Evolutionary conservation across 768 basidiomycete genomes (phyloP), one percentile per base, ranked within the genome.

Genomic region (Mycena maculata): DNA sequence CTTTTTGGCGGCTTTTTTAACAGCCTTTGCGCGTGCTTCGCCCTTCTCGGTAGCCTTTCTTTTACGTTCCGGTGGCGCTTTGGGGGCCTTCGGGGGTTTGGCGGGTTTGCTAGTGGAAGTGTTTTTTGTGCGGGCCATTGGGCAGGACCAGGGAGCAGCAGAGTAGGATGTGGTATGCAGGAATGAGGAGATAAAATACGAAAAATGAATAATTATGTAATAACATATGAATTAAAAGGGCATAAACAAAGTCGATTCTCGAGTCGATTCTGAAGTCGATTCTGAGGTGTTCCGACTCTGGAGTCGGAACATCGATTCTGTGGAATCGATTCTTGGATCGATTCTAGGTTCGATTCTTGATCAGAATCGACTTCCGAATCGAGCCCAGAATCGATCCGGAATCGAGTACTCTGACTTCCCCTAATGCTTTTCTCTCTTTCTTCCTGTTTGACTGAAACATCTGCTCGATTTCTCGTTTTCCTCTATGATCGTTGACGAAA

Each of bases 351-450:
- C 55, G 55, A 56, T 27, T 27, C 55, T 42, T 28, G 28, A 39
- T 41, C 33, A 39, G 53, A 25, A 39, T 39, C 53, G 52, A n/a
- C 20, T 20, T 23, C n/a, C 33, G 52, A 36, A 41, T 56, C 55
- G 39, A 28, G 27, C 13, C n/a, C 33, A 36, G 33, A 36, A 36
- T 36, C 33, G 33, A 36, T 6, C 33, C 16, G 2, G 54, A 39
- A 39, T 56, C 55, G 41, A 9, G 38, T 4, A 58, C 42, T 58
- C 56, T 58, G 56, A 58, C 44, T 58, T 47, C 56, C 56, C 56
- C 56, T 58, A 56, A 52, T 52, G n/a, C n/a, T n/a, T n/a, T n/a
- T n/a, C n/a, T n/a, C n/a, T n/a, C n/a, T n/a, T n/a, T n/a, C n/a
- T n/a, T n/a, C n/a, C n/a, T n/a, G n/a, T n/a, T n/a, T n/a, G n/a